Evolutionary conservation across 108 stramenopile genomes (phyloP).

Genomic region (Fragilariopsis cylindrus): DNA sequence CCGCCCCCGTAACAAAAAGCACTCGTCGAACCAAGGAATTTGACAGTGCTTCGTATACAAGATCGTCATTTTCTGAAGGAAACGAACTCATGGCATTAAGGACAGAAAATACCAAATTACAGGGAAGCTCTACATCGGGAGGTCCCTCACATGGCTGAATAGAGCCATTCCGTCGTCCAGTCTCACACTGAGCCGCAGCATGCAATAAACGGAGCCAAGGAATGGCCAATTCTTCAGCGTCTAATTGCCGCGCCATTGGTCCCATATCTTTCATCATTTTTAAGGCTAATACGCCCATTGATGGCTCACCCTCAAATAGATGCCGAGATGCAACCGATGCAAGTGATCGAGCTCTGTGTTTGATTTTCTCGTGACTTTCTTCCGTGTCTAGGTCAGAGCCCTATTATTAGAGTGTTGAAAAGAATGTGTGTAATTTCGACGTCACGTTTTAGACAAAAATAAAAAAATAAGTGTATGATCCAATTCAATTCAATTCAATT

Average conservation of each 20-base stretch:
- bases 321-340: constrained; percentile 80
- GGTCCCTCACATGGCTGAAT: constrained; percentile 24
- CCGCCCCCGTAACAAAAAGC: constrained; percentile 86
- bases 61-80: constrained; percentile 82
- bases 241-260: constrained; percentile 50
- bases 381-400: constrained; percentile 29
- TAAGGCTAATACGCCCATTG: constrained; percentile 56
- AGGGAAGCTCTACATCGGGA: constrained; percentile 42
- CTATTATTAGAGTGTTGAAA: background rate
- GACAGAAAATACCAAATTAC: constrained; percentile 76
- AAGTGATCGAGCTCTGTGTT: constrained; percentile 72
- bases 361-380: constrained; percentile 39
- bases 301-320: constrained; percentile 71
- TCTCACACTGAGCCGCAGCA: constrained; percentile 80
- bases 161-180: constrained; percentile 55
- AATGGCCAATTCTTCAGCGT: constrained; percentile 47
- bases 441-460: too few species aligned
- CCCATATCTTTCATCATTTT: constrained; percentile 63
- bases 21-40: constrained; percentile 83
- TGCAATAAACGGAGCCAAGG: constrained; percentile 78
- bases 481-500: background rate
- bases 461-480: too few species aligned
- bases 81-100: constrained; percentile 81
- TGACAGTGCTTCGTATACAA: constrained; percentile 79
- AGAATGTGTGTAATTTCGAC: too few species aligned